Evolutionary conservation across 805 yeast species (phyloP).

Genomic region (Saturnispora dispora): DNA sequence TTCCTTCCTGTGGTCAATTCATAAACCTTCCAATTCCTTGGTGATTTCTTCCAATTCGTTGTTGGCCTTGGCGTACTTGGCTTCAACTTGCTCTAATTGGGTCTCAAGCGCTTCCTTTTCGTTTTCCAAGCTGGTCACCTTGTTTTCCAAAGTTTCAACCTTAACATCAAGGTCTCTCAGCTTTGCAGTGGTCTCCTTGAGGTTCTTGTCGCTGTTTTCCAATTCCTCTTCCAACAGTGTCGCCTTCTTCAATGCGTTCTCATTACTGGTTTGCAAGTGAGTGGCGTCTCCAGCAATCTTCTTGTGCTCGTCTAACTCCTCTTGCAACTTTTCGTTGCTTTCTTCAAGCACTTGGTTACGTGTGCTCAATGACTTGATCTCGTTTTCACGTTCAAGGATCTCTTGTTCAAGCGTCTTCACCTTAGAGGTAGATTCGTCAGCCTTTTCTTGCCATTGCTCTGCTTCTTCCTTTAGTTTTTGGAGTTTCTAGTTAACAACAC

Average conservation of each 20-base stretch:
- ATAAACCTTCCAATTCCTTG: constrained; percentile 82
- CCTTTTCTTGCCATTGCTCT: constrained; percentile 95
- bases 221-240: constrained; percentile 83
- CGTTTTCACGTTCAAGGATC: constrained; percentile 85
- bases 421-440: constrained; percentile 74
- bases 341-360: constrained; percentile 85
- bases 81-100: constrained; percentile 80
- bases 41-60: constrained; percentile 94
- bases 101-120: constrained; percentile 89
- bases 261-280: constrained; percentile 81
- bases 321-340: constrained; percentile 70
- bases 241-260: constrained; percentile 82
- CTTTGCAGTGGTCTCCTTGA: constrained; percentile 89
- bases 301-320: constrained; percentile 65
- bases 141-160: constrained; percentile 93
- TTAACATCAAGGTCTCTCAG: constrained; percentile 92
- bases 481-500: constrained; percentile 48
- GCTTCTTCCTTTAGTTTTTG: constrained; percentile 87
- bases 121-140: constrained; percentile 81
- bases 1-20: constrained; percentile 13
- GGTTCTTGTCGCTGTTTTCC: constrained; percentile 82
- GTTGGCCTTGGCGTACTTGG: constrained; percentile 75
- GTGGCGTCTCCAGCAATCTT: constrained; percentile 85
- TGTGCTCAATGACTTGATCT: constrained; percentile 84
- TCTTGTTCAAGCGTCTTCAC: constrained; percentile 91